Evolutionary conservation across 108 stramenopile species (phyloP).

Genomic region (Pseudonitzschia pungens): DNA sequence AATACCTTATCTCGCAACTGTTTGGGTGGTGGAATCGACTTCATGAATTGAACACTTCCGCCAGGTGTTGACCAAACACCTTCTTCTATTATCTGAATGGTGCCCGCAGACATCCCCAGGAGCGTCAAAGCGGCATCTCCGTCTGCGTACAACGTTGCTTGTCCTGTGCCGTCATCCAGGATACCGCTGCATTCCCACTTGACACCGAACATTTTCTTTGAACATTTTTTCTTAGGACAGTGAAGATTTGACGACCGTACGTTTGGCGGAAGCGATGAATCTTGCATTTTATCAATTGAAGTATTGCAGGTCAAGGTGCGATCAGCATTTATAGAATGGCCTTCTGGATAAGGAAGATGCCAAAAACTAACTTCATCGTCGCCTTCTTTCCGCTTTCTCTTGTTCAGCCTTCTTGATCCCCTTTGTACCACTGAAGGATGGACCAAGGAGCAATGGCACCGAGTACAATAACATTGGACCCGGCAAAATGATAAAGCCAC

Average conservation of each 20-base stretch:
- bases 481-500: constrained; percentile 65
- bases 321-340: background rate
- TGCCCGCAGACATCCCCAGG: constrained; percentile 39
- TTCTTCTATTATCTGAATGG: constrained; percentile 49
- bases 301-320: background rate
- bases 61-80: constrained; percentile 57
- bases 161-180: constrained; percentile 84
- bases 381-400: constrained; percentile 1
- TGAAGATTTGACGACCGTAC: constrained; percentile 1
- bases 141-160: constrained; percentile 82
- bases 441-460: constrained; percentile 54
- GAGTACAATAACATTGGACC: constrained; percentile 62
- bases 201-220: constrained; percentile 35
- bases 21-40: constrained; percentile 51
- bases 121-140: constrained; percentile 71
- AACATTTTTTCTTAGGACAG: constrained; percentile 48
- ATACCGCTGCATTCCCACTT: constrained; percentile 87
- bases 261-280: background rate
- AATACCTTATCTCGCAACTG: constrained; percentile 45
- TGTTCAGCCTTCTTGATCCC: constrained; percentile 6
- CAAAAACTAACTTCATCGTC: constrained; percentile 38
- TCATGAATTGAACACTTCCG: constrained; percentile 57
- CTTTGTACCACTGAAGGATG: background rate
- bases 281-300: background rate
- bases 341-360: constrained; percentile 37